Evolutionary conservation across 2,329 filamentous ascomycete genomes (phyloP).

Genomic region (Botrytis hyacinthi): DNA sequence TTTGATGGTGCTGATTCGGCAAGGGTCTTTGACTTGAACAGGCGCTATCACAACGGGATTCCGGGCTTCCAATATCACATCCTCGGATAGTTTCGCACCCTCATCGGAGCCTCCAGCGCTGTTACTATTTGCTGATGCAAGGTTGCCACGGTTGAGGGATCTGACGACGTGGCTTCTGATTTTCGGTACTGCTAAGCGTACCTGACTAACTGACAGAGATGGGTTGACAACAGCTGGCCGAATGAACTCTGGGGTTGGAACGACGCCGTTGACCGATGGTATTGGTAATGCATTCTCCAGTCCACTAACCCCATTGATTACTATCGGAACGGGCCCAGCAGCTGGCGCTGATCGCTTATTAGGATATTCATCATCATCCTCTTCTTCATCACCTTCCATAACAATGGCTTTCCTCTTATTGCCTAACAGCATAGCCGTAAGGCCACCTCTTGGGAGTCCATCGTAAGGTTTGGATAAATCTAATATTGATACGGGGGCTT

Average conservation of each 20-base stretch:
- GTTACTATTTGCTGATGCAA: conserved; percentile 41
- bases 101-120: conserved; percentile 52
- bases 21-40: conserved; percentile 70
- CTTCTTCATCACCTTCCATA: conserved; percentile 52
- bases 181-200: conserved; percentile 83
- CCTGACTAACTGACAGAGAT: conserved; percentile 74
- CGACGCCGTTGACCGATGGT: conserved; percentile 56
- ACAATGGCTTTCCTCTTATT: conserved; percentile 84
- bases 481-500: conserved; percentile 76
- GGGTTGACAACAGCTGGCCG: conserved; percentile 86
- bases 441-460: conserved; percentile 83
- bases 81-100: conserved; percentile 62
- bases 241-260: conserved; percentile 76
- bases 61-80: conserved; percentile 80
- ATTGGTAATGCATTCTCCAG: conserved; percentile 71
- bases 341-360: conserved; percentile 59
- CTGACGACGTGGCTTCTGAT: conserved; percentile 79
- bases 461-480: conserved; percentile 94
- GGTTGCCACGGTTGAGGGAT: conserved; percentile 67
- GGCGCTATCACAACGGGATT: conserved; percentile 65
- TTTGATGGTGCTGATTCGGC: conserved; percentile 77
- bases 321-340: conserved; percentile 68
- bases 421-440: conserved; percentile 81
- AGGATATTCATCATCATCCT: conserved; percentile 63
- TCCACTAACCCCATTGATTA: conserved; percentile 74